A percentile compares a stretch with the other conserved stretches of the same genome.
Conservation (phyloP, 306 rosid genomes). For the Cucurbita maxima region DNA sequence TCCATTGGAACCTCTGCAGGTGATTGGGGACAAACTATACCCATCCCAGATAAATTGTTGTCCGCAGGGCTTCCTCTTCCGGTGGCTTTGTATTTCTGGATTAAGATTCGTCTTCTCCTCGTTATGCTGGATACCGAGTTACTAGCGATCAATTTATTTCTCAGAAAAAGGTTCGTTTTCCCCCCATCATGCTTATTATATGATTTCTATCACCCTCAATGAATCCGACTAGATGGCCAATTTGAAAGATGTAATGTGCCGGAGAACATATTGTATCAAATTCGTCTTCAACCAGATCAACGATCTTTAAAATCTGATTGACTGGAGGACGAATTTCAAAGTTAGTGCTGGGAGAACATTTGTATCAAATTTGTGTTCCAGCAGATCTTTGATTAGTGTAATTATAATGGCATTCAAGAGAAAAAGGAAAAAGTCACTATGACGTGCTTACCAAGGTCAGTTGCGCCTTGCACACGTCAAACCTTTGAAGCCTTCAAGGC, state of each 20-base stretch:
- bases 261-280: background rate
- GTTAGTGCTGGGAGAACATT: background rate
- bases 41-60: background rate
- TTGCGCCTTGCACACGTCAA: background rate
- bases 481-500: conserved; percentile 14
- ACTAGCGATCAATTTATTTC: conserved; percentile 45
- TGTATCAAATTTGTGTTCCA: background rate
- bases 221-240: background rate
- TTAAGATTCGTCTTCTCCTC: conserved; percentile 43
- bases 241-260: background rate
- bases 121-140: conserved; percentile 75
- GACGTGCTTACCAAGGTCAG: background rate
- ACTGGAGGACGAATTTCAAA: background rate
- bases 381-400: background rate
- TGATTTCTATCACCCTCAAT: background rate
- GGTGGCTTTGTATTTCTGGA: conserved; percentile 20
- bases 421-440: background rate
- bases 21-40: background rate
- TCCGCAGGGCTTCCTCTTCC: background rate
- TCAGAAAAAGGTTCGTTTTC: conserved; percentile 46
- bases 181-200: background rate
- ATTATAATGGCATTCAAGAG: background rate
- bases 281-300: background rate
- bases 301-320: background rate
- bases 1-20: conserved; percentile 35